Conservation (phyloP, 1,139 yeast species). For the Geotrichum macrosporum region DNA sequence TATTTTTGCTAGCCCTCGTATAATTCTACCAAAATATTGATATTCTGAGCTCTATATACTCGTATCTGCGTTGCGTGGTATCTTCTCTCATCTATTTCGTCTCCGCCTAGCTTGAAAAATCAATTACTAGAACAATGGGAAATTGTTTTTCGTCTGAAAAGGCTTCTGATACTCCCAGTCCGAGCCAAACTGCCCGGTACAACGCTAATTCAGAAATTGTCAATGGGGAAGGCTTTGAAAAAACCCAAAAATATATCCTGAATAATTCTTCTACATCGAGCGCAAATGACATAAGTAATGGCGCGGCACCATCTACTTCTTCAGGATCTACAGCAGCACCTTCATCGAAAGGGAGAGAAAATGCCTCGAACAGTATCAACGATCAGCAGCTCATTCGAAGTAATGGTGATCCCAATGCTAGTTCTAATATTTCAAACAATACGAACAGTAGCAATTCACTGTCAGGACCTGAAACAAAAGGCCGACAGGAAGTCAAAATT, state of each 20-base stretch:
- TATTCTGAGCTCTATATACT: too few species aligned
- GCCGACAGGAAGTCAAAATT: constrained; percentile 48
- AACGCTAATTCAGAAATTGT: neutral
- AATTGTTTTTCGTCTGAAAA: constrained; percentile 16
- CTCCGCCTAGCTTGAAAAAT: too few species aligned
- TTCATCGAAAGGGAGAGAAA: too few species aligned
- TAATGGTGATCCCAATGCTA: neutral
- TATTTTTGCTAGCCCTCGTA: too few species aligned
- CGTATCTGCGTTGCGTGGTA: too few species aligned
- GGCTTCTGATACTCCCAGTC: constrained; percentile 7
- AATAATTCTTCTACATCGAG: neutral
- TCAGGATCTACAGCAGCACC: constrained; percentile 18
- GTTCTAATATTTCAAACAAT: neutral
- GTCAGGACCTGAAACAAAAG: constrained; percentile 9
- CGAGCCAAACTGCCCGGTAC: neutral
- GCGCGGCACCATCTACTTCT: constrained; percentile 11
- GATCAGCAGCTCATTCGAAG: neutral
- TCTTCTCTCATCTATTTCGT: too few species aligned
- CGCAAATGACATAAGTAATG: neutral
- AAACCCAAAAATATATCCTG: constrained; percentile 7
- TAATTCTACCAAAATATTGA: too few species aligned
- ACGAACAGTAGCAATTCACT: neutral
- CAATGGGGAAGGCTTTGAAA: neutral
- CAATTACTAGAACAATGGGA: constrained; percentile 16
- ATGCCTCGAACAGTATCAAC: too few species aligned